Conservation (phyloP, 768 basidiomycete species). For the Lentinula boryana region DNA sequence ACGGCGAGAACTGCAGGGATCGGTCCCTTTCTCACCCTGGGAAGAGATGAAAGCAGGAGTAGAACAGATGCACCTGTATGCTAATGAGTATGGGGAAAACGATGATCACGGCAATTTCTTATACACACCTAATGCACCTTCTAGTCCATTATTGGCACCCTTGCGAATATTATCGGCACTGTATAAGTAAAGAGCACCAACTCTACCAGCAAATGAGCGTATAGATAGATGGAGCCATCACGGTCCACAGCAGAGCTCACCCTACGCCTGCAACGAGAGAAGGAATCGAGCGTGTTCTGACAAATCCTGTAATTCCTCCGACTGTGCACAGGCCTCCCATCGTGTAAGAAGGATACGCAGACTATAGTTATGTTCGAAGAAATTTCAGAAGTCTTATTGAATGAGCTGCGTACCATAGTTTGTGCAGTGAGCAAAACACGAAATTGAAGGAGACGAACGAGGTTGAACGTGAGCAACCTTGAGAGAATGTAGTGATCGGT, state of each 20-base stretch:
- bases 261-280: slow-evolving; percentile 79
- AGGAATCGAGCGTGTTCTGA: slow-evolving; percentile 68
- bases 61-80: slow-evolving; percentile 67
- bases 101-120: background rate
- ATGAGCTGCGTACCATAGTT: background rate
- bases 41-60: slow-evolving; percentile 67
- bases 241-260: slow-evolving; percentile 31
- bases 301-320: slow-evolving; percentile 72
- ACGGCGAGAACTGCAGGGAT: slow-evolving; percentile 59
- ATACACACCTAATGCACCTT: slow-evolving; percentile 68
- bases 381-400: background rate
- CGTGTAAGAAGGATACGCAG: slow-evolving; percentile 73
- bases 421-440: background rate
- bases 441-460: background rate
- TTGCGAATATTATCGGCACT: slow-evolving; percentile 72
- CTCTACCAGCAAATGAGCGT: slow-evolving; percentile 32
- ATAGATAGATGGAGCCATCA: background rate
- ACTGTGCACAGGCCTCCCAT: slow-evolving; percentile 74
- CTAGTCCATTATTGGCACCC: slow-evolving; percentile 67
- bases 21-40: slow-evolving; percentile 68
- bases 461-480: background rate
- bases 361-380: slow-evolving; percentile 30
- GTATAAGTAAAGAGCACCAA: slow-evolving; percentile 76
- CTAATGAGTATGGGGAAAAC: background rate
- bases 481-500: background rate